These are phyloP conservation scores for Pseudocercospora fuligena DNA, from an alignment of 2,329 filamentous ascomycete species.

Conservation along the genomic window DNA sequence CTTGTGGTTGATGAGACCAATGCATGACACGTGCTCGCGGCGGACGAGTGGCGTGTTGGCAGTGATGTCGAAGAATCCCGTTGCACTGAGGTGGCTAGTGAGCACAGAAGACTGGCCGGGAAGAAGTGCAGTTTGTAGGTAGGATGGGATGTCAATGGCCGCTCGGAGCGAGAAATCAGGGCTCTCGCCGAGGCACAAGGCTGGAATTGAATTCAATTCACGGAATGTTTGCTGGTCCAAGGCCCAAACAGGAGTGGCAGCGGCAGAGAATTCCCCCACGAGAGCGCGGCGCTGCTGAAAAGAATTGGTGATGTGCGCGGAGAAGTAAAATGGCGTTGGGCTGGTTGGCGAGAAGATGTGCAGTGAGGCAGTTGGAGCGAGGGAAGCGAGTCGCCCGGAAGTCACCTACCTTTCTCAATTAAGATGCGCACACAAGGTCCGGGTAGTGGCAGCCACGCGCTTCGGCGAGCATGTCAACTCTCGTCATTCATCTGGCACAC, in stretches of 20 bases:
- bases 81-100: neutral
- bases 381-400: conserved; percentile 5
- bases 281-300: too few relatives aligned
- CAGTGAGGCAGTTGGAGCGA: conserved; percentile 14
- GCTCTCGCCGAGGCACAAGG: conserved; percentile 12
- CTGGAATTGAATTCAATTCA: conserved; percentile 9
- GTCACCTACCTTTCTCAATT: conserved; percentile 14
- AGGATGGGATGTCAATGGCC: neutral
- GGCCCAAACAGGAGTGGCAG: neutral
- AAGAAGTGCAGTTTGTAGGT: neutral
- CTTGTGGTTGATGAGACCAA: neutral
- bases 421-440: conserved; percentile 19
- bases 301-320: neutral
- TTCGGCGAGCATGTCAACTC: conserved; percentile 15
- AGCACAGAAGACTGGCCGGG: neutral
- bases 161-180: conserved; percentile 4
- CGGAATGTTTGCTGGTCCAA: conserved; percentile 12
- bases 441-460: conserved; percentile 17
- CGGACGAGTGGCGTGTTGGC: neutral
- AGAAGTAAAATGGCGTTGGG: neutral
- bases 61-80: neutral
- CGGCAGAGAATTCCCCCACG: neutral
- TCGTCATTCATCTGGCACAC: conserved; percentile 14
- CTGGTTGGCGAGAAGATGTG: neutral
- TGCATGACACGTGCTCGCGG: conserved; percentile 13